Percentiles rank a stretch among this genome's conserved stretches.
phyloP scores from a whole-genome alignment of 2,329 filamentous ascomycete genomes.

The Trichocomaceae sp. region DNA sequence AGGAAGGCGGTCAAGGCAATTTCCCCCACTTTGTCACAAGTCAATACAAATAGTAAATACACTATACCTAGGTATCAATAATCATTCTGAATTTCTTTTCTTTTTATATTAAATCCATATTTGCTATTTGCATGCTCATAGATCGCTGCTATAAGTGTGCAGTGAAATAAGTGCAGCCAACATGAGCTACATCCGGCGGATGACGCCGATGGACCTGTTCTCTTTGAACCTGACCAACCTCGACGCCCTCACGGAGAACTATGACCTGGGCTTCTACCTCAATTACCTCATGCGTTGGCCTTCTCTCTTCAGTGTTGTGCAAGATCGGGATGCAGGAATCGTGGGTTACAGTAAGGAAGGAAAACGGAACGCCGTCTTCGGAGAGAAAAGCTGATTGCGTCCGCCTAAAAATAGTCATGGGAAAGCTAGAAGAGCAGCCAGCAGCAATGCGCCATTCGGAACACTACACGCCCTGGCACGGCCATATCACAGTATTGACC shows the following conservation, averaged over 20 bases:
- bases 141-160: too few species aligned
- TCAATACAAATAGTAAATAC: too few species aligned
- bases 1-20: constrained; percentile 8
- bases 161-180: constrained; percentile 15
- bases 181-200: constrained; percentile 82
- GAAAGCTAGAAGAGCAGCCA: constrained; percentile 86
- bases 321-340: constrained; percentile 78
- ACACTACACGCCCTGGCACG: constrained; percentile 98
- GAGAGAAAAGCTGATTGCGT: background rate
- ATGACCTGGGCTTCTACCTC: constrained; percentile 90
- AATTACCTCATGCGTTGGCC: constrained; percentile 97
- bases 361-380: background rate
- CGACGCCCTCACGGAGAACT: constrained; percentile 95
- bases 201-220: constrained; percentile 76
- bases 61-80: too few species aligned
- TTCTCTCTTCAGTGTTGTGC: constrained; percentile 84
- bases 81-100: too few species aligned
- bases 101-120: too few species aligned
- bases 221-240: constrained; percentile 92
- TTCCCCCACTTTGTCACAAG: background rate
- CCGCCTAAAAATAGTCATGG: constrained; percentile 63
- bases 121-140: too few species aligned
- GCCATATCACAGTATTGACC: constrained; percentile 92
- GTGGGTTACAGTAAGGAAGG: constrained; percentile 73
- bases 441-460: constrained; percentile 66